Conservation (phyloP, 768 basidiomycete species). For the Cystofilobasidium capitatum region DNA sequence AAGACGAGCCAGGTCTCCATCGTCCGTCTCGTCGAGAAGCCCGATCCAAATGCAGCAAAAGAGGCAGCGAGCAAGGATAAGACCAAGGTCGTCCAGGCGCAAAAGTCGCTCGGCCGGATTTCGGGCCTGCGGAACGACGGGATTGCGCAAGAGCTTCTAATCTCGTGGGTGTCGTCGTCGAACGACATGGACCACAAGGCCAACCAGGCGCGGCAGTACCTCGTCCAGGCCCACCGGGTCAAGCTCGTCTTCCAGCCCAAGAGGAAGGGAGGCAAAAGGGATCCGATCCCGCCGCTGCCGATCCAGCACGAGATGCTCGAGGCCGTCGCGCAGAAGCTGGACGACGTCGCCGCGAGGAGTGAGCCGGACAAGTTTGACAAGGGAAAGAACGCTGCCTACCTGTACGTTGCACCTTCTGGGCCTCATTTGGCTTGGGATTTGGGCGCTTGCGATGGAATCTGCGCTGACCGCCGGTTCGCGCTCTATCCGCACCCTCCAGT, state of each 20-base stretch:
- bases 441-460: too few species aligned
- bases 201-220: background rate
- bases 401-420: background rate
- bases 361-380: background rate
- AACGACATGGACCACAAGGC: slow-evolving; percentile 6
- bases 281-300: slow-evolving; percentile 1
- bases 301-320: slow-evolving; percentile 3
- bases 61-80: background rate
- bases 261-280: background rate
- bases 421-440: background rate
- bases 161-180: slow-evolving; percentile 4
- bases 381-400: background rate
- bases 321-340: background rate
- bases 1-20: background rate
- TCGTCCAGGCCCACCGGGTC: background rate
- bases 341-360: background rate
- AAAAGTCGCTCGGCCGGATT: background rate
- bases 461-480: too few species aligned
- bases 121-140: slow-evolving; percentile 2
- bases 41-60: background rate
- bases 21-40: background rate
- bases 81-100: background rate
- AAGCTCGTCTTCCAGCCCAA: background rate
- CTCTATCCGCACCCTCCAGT: background rate
- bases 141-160: background rate